phyloP scores from a whole-genome alignment of 257 asterid genomes.

The Fraxinus excelsior region DNA sequence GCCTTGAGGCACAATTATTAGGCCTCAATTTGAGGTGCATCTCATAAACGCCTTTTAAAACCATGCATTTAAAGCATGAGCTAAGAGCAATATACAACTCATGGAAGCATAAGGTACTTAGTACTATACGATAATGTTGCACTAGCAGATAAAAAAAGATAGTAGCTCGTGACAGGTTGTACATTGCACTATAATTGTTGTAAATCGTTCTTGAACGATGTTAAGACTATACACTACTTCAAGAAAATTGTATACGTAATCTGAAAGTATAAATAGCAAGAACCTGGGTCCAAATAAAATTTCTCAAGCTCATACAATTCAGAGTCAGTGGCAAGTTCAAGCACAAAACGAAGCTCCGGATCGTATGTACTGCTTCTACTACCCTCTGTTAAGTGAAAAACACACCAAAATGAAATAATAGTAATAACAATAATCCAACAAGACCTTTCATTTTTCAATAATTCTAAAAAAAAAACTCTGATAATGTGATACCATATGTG shows the following conservation, averaged over 20 bases:
- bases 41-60: too few species aligned
- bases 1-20: too few species aligned
- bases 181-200: background rate
- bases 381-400: conserved; percentile 34
- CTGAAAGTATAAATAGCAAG: conserved; percentile 5
- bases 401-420: conserved; percentile 17
- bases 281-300: conserved; percentile 91
- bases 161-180: conserved; percentile 7
- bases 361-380: conserved; percentile 44
- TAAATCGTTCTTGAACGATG: background rate
- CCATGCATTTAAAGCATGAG: background rate
- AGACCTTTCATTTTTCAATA: conserved; percentile 2
- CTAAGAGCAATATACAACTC: background rate
- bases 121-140: background rate
- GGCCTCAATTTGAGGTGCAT: too few species aligned
- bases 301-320: conserved; percentile 77
- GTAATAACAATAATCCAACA: conserved; percentile 6
- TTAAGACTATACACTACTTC: background rate
- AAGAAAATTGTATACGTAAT: background rate
- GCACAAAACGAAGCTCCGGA: conserved; percentile 78
- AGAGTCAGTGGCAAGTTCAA: conserved; percentile 83
- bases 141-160: conserved; percentile 11
- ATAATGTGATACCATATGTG: conserved; percentile 40
- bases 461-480: conserved; percentile 1
- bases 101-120: background rate